These are phyloP conservation scores for Exophiala sp. DNA, from an alignment of 2,329 filamentous ascomycete species.

Conservation along the genomic window DNA sequence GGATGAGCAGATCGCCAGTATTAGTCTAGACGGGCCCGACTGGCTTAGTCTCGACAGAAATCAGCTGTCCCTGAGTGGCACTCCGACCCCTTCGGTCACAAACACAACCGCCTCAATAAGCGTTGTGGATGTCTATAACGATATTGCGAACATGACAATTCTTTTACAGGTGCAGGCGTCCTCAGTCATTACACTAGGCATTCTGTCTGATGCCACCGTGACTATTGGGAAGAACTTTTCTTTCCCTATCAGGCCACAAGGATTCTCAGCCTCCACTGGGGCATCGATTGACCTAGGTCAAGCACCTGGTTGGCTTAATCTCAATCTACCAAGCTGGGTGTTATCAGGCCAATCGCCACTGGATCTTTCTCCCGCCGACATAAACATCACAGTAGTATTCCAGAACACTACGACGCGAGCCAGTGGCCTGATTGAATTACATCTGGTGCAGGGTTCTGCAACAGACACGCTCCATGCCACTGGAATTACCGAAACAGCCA, in stretches of 20 bases:
- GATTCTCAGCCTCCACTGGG: slow-evolving; percentile 4
- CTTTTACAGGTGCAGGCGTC: slow-evolving; percentile 39
- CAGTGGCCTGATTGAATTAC: not conserved
- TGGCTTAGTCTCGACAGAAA: slow-evolving; percentile 64
- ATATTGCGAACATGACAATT: slow-evolving; percentile 55
- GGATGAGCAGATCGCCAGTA: slow-evolving; percentile 47
- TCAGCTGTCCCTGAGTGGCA: slow-evolving; percentile 60
- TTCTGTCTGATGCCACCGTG: slow-evolving; percentile 38
- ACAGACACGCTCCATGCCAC: not conserved
- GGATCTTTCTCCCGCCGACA: not conserved
- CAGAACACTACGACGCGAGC: slow-evolving; percentile 6
- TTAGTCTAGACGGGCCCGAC: slow-evolving; percentile 52
- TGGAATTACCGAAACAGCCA: not conserved
- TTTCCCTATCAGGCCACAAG: slow-evolving; percentile 1
- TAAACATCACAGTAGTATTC: slow-evolving; percentile 11
- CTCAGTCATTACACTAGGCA: slow-evolving; percentile 36
- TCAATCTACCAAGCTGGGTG: slow-evolving; percentile 8
- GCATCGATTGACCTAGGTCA: slow-evolving; percentile 2
- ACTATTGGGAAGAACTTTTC: slow-evolving; percentile 46
- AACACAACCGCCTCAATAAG: slow-evolving; percentile 59
- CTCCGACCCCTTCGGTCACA: slow-evolving; percentile 49
- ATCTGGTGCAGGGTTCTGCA: not conserved
- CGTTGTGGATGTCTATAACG: slow-evolving; percentile 54
- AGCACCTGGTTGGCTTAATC: slow-evolving; percentile 15
- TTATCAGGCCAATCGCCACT: slow-evolving; percentile 12